A percentile compares a stretch with the other conserved stretches of the same genome.
phyloP scores from a whole-genome alignment of 1,284 basidiomycete species.

The Volvariella surrecta region DNA sequence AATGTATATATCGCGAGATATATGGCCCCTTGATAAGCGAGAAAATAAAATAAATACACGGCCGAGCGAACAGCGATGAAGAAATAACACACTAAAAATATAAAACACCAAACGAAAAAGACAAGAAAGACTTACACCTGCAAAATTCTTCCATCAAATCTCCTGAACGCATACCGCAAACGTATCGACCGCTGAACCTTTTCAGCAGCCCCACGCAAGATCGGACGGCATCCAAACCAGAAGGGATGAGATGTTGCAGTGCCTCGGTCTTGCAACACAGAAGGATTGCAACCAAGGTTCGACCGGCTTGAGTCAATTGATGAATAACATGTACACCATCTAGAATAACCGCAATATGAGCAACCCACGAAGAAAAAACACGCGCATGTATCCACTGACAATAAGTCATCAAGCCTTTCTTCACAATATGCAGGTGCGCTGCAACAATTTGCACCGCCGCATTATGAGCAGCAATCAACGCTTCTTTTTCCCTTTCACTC shows the following conservation, averaged over 20 bases:
- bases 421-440: slow-evolving; percentile 75
- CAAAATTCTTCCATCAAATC: slow-evolving; percentile 92
- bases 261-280: slow-evolving; percentile 68
- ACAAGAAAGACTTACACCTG: slow-evolving; percentile 50
- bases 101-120: slow-evolving; percentile 1
- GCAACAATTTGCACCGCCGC: slow-evolving; percentile 76
- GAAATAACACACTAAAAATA: neutral
- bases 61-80: too few relatives aligned
- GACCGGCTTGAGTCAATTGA: slow-evolving; percentile 86
- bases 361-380: slow-evolving; percentile 11
- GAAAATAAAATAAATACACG: too few relatives aligned
- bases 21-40: too few relatives aligned
- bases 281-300: slow-evolving; percentile 78
- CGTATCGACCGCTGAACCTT: slow-evolving; percentile 73
- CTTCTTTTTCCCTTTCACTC: slow-evolving; percentile 56
- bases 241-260: slow-evolving; percentile 65
- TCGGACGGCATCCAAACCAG: slow-evolving; percentile 74
- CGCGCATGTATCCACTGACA: slow-evolving; percentile 51
- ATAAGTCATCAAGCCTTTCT: slow-evolving; percentile 88
- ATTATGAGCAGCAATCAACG: slow-evolving; percentile 60
- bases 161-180: slow-evolving; percentile 80
- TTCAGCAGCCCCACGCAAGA: slow-evolving; percentile 78
- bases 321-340: slow-evolving; percentile 92
- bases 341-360: slow-evolving; percentile 20
- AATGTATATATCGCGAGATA: too few relatives aligned